These are phyloP conservation scores for Roridomyces roridus DNA, from an alignment of 768 basidiomycete species.

Conservation along the genomic window DNA sequence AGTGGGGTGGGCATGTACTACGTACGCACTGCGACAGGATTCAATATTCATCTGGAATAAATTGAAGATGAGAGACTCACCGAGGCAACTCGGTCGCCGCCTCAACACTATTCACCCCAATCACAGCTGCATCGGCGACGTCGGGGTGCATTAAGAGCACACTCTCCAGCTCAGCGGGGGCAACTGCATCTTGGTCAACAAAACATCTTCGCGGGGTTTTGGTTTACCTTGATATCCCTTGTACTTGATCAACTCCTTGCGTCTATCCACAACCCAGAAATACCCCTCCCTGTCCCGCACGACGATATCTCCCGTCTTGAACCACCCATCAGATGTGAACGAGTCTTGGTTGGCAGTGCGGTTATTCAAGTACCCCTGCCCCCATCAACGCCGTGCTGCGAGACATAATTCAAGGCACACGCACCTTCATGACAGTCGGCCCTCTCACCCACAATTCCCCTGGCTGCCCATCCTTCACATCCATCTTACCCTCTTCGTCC, in stretches of 20 bases:
- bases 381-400: neutral
- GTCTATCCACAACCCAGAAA: constrained; percentile 48
- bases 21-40: constrained; percentile 64
- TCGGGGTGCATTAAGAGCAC: constrained; percentile 57
- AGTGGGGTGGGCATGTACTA: constrained; percentile 40
- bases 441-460: constrained; percentile 78
- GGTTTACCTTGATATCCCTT: constrained; percentile 44
- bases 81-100: constrained; percentile 59
- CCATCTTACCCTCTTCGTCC: constrained; percentile 49
- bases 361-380: constrained; percentile 68
- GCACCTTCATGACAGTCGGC: constrained; percentile 67
- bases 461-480: constrained; percentile 46
- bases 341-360: constrained; percentile 58
- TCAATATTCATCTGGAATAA: no score
- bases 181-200: no score
- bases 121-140: constrained; percentile 63
- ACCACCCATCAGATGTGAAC: constrained; percentile 69
- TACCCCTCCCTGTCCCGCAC: constrained; percentile 61
- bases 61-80: no score
- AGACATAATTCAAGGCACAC: neutral
- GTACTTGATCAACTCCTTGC: constrained; percentile 67
- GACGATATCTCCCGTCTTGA: constrained; percentile 76
- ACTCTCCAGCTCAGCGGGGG: constrained; percentile 53
- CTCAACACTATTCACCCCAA: constrained; percentile 54
- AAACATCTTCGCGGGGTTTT: no score